A percentile compares a stretch with the other conserved stretches of the same genome.
These are phyloP conservation scores for Escallonia herrerae DNA, from an alignment of 129 eudicot genomes.

Conservation along the genomic window DNA sequence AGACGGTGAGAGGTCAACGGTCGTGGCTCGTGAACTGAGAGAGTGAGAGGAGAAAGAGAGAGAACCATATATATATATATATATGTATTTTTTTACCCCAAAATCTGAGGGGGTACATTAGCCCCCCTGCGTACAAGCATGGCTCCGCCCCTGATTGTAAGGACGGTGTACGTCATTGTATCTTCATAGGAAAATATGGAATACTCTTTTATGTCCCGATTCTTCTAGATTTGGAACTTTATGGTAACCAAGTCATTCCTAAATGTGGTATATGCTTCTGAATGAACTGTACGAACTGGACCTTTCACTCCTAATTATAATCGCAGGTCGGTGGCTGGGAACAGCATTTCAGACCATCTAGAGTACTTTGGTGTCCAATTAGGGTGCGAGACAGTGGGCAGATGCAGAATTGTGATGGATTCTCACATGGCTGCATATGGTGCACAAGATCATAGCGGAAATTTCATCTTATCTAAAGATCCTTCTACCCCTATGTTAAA, in stretches of 20 bases:
- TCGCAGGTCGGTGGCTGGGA: conserved; percentile 85
- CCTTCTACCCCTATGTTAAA: conserved; percentile 31
- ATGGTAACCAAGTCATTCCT: not conserved
- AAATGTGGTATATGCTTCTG: not conserved
- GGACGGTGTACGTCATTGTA: not conserved
- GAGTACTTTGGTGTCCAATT: conserved; percentile 61
- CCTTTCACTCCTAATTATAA: conserved; percentile 1
- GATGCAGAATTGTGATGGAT: conserved; percentile 62
- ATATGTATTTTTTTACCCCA: too few species aligned
- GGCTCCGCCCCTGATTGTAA: not conserved
- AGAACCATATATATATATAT: too few species aligned
- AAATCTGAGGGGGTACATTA: too few species aligned
- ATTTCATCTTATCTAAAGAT: conserved; percentile 47
- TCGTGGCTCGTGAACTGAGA: too few species aligned
- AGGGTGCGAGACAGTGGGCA: conserved; percentile 53
- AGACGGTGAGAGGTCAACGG: too few species aligned
- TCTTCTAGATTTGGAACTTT: not conserved
- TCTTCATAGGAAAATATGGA: not conserved
- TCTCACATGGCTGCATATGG: conserved; percentile 38
- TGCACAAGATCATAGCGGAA: conserved; percentile 47
- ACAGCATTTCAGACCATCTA: conserved; percentile 77
- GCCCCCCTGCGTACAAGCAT: too few species aligned
- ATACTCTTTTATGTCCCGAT: too few species aligned
- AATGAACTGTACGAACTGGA: not conserved
- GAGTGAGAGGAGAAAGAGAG: too few species aligned